Percentiles rank a stretch among this genome's conserved stretches.
phyloP scores from a whole-genome alignment of 75 land plant species.

The Pseudotsuga menziesii region DNA sequence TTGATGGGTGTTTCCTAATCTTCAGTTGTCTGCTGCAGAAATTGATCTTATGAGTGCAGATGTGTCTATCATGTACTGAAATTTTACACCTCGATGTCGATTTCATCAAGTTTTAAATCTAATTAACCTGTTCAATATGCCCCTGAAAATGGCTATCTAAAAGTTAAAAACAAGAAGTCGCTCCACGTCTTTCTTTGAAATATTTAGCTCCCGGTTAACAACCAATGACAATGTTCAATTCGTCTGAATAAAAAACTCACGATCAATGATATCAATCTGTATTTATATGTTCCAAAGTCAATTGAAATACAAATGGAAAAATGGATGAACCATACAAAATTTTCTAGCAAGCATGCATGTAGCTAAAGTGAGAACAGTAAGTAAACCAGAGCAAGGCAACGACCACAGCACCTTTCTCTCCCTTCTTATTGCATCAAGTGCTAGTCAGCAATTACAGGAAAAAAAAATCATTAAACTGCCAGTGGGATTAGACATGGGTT shows the following conservation, averaged over 20 bases:
- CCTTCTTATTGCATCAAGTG: not conserved
- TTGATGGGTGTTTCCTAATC: no score
- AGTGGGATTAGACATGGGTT: no score
- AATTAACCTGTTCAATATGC: conserved; percentile 95
- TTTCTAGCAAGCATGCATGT: not conserved
- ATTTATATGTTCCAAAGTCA: not conserved
- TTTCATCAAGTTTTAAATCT: conserved; percentile 70
- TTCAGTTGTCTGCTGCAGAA: no score
- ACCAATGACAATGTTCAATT: not conserved
- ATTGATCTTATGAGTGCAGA: no score
- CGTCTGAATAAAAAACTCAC: not conserved
- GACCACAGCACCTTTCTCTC: not conserved
- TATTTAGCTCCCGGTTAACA: conserved; percentile 75
- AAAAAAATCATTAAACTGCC: no score
- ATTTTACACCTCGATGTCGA: not conserved
- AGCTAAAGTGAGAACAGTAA: not conserved
- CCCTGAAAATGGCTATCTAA: conserved; percentile 91
- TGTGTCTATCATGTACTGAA: no score
- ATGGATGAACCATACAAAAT: not conserved
- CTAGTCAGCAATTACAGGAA: not conserved
- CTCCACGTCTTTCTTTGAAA: conserved; percentile 96
- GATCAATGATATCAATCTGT: not conserved
- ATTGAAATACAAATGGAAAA: no score
- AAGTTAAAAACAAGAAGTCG: conserved; percentile 83
- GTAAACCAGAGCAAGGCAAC: not conserved